Evolutionary conservation across 1,284 basidiomycete genomes (phyloP).

Genomic region (Trametes versicolor): DNA sequence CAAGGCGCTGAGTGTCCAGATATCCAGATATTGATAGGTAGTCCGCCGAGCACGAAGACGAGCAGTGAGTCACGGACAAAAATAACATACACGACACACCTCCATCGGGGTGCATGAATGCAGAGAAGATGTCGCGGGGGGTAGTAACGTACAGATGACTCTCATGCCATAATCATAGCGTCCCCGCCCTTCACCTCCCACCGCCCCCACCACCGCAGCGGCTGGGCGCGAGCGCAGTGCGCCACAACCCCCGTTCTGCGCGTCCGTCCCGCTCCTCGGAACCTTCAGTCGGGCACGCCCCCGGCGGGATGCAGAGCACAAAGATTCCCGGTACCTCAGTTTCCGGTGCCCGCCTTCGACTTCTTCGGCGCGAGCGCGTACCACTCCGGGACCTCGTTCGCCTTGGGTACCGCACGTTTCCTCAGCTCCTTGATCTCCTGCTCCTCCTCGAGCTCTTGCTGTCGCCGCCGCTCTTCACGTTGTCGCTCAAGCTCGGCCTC

Average conservation of each 20-base stretch:
- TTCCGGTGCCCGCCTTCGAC: constrained; percentile 33
- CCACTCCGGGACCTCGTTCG: constrained; percentile 79
- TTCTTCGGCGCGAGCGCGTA: constrained; percentile 68
- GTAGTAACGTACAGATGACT: constrained; percentile 32
- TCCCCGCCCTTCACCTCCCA: constrained; percentile 15
- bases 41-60: constrained; percentile 15
- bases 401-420: constrained; percentile 69
- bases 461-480: constrained; percentile 52
- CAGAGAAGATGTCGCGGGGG: constrained; percentile 16
- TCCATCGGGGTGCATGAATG: constrained; percentile 14
- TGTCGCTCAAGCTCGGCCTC: constrained; percentile 59
- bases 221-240: constrained; percentile 18
- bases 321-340: constrained; percentile 10
- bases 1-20: constrained; percentile 3
- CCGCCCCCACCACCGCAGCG: constrained; percentile 14
- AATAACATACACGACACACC: constrained; percentile 13
- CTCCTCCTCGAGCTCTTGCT: constrained; percentile 63
- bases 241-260: constrained; percentile 26
- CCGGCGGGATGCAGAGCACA: background rate
- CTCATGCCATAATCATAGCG: constrained; percentile 29
- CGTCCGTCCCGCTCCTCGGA: constrained; percentile 13
- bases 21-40: no score
- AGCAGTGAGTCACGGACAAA: background rate
- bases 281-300: constrained; percentile 7
- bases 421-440: constrained; percentile 64